phyloP scores from a whole-genome alignment of 2,329 filamentous ascomycete species.

The Aureobasidium sp. region DNA sequence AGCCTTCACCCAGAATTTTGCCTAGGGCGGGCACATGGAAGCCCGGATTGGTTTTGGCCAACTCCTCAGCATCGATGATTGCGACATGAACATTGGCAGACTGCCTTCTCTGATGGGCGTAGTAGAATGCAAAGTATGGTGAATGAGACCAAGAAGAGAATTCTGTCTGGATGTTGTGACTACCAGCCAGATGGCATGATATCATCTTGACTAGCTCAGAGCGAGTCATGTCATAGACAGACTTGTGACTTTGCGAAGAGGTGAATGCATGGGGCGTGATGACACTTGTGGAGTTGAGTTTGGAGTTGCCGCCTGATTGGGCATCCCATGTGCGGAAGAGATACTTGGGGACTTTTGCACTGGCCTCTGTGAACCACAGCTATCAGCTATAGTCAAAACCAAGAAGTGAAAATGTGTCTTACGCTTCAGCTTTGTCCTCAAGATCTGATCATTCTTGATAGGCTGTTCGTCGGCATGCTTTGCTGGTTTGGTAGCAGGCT shows the following conservation, averaged over 20 bases:
- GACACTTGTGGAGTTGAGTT: neutral
- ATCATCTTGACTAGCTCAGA: neutral
- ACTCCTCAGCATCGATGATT: slow-evolving; percentile 11
- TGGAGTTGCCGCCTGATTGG: neutral
- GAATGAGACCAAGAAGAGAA: slow-evolving; percentile 16
- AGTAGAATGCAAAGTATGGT: slow-evolving; percentile 2
- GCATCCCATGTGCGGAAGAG: slow-evolving; percentile 13
- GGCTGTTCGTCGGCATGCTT: no score
- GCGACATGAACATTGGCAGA: neutral
- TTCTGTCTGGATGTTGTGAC: neutral
- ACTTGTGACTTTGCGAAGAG: neutral
- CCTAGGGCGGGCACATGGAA: slow-evolving; percentile 10
- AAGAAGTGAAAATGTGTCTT: neutral
- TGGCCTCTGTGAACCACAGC: neutral
- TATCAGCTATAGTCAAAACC: neutral
- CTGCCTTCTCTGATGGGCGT: neutral
- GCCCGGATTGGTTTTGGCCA: neutral
- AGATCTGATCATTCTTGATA: neutral
- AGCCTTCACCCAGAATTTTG: neutral
- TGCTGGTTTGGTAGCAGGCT: no score
- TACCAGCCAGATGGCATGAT: neutral
- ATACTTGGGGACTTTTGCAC: slow-evolving; percentile 11
- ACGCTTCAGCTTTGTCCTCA: slow-evolving; percentile 5
- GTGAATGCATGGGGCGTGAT: neutral
- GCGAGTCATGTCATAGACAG: slow-evolving; percentile 12